Percentiles rank a stretch among this genome's conserved stretches.
Evolutionary conservation across 495 filamentous ascomycete species (phyloP).

Genomic region (Penicillium fimorum): DNA sequence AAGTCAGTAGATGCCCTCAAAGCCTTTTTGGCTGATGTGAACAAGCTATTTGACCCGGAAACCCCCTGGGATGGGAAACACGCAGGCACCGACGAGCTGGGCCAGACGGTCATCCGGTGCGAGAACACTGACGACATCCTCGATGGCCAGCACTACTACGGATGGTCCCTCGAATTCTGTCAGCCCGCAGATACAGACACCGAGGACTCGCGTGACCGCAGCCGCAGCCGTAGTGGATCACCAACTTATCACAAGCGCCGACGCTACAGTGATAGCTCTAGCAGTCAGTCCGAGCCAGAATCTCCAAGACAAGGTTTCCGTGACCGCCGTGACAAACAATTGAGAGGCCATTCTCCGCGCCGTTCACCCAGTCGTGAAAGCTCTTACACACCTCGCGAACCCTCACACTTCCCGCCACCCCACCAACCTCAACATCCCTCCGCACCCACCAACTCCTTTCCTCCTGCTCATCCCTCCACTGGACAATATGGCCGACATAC

Average conservation of each 20-base stretch:
- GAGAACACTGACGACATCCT: conserved; percentile 58
- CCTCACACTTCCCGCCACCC: conserved; percentile 31
- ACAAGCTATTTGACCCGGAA: conserved; percentile 55
- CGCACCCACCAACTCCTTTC: conserved; percentile 22
- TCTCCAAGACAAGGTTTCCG: conserved; percentile 15
- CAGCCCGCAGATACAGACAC: conserved; percentile 62
- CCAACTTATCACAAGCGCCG: conserved; percentile 40
- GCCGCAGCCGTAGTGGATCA: conserved; percentile 36
- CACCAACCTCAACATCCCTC: conserved; percentile 26
- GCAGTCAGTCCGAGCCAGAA: conserved; percentile 33
- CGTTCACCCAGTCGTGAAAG: conserved; percentile 39
- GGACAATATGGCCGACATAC: conserved; percentile 18
- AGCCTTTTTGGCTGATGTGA: conserved; percentile 63
- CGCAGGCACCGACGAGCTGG: conserved; percentile 70
- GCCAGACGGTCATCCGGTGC: conserved; percentile 62
- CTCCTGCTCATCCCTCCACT: conserved; percentile 28
- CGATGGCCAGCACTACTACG: conserved; percentile 76
- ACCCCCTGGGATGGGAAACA: conserved; percentile 38
- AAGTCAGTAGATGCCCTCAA: conserved; percentile 65
- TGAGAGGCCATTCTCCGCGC: conserved; percentile 22
- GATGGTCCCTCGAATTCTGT: conserved; percentile 80
- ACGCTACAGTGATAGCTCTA: conserved; percentile 50
- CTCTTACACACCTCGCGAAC: conserved; percentile 48
- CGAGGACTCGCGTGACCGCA: conserved; percentile 21
- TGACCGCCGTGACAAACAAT: conserved; percentile 29